These are phyloP conservation scores for Xenoacremonium recifei DNA, from an alignment of 2,329 filamentous ascomycete species.

Conservation along the genomic window DNA sequence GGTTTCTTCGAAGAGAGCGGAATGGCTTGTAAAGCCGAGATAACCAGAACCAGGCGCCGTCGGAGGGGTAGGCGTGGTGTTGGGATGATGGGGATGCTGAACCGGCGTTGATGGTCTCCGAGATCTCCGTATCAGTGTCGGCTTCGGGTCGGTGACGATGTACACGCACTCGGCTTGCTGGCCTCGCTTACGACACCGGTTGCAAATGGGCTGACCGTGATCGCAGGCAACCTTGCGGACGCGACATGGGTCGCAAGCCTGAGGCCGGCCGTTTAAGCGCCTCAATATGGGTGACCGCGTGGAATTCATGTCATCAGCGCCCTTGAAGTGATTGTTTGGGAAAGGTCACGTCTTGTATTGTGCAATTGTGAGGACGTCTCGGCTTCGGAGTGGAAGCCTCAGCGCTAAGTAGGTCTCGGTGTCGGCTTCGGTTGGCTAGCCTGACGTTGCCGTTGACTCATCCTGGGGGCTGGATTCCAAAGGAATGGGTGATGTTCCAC, in stretches of 20 bases:
- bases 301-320: constrained; percentile 11
- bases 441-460: too few species aligned
- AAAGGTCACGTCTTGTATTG: not conserved
- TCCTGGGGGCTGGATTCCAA: too few species aligned
- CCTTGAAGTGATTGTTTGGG: not conserved
- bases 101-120: not conserved
- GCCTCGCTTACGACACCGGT: constrained; percentile 37
- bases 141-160: constrained; percentile 16
- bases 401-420: not conserved
- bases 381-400: not conserved
- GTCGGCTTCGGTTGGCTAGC: constrained; percentile 17
- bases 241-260: constrained; percentile 37
- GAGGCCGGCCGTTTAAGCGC: constrained; percentile 27
- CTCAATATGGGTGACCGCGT: constrained; percentile 16
- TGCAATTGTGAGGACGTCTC: not conserved
- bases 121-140: constrained; percentile 14
- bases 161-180: constrained; percentile 36
- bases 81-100: not conserved
- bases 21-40: constrained; percentile 45
- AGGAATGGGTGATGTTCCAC: too few species aligned
- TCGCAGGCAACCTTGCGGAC: constrained; percentile 44
- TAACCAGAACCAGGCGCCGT: constrained; percentile 33
- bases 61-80: not conserved
- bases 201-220: constrained; percentile 38
- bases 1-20: constrained; percentile 41